Evolutionary conservation across 2,329 filamentous ascomycete species (phyloP).

Genomic region (Pestalotiopsis fici): DNA sequence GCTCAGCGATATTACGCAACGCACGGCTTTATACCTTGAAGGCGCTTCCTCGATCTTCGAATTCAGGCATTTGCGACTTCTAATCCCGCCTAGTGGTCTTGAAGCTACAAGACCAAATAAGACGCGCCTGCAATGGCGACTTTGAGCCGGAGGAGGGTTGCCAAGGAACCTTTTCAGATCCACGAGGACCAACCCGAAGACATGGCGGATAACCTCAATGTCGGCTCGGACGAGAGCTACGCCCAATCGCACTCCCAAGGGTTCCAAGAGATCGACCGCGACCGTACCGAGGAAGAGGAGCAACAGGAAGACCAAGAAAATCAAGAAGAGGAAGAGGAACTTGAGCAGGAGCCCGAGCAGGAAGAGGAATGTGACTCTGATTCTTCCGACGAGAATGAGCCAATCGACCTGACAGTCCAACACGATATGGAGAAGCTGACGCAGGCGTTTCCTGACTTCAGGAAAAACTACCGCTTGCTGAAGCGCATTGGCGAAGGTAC

Average conservation of each 20-base stretch:
- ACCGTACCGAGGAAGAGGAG: conserved; percentile 32
- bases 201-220: conserved; percentile 26
- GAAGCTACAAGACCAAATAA: neutral
- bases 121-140: conserved; percentile 19
- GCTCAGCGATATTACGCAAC: neutral
- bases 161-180: conserved; percentile 34
- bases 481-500: conserved; percentile 96
- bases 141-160: conserved; percentile 26
- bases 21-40: neutral
- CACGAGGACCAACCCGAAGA: conserved; percentile 30
- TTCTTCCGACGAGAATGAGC: conserved; percentile 59
- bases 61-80: neutral
- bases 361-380: conserved; percentile 45
- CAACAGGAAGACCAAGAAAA: conserved; percentile 35
- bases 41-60: neutral
- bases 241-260: conserved; percentile 20
- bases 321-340: conserved; percentile 37
- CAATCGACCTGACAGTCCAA: conserved; percentile 68
- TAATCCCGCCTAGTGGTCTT: neutral
- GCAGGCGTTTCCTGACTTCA: conserved; percentile 80
- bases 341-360: conserved; percentile 31
- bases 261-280: conserved; percentile 32
- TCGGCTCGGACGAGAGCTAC: conserved; percentile 24
- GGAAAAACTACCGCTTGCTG: conserved; percentile 82
- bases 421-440: conserved; percentile 89